Evolutionary conservation across 805 yeast genomes (phyloP).

Genomic region (Cyberlindnera veronae): DNA sequence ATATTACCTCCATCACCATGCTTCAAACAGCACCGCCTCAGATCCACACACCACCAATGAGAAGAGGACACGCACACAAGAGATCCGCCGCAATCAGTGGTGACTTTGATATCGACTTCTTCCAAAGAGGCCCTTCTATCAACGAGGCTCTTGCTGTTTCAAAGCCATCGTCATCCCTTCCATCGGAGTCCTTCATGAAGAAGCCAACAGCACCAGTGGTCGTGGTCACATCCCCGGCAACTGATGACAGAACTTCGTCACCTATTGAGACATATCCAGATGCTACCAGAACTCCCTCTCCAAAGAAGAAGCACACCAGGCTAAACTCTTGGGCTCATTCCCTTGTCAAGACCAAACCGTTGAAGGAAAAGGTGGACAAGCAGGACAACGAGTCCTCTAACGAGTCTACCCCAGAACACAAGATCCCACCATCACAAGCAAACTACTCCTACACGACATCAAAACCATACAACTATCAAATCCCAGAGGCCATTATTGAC

Average conservation of each 20-base stretch:
- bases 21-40: slow-evolving; percentile 20
- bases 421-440: slow-evolving; percentile 9
- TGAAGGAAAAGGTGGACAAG: slow-evolving; percentile 8
- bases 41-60: slow-evolving; percentile 26
- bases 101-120: slow-evolving; percentile 55
- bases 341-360: slow-evolving; percentile 21
- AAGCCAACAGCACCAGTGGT: slow-evolving; percentile 12
- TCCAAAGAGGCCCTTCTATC: slow-evolving; percentile 22
- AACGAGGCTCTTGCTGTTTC: slow-evolving; percentile 13
- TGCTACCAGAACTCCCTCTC: slow-evolving; percentile 22
- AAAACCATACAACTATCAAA: slow-evolving; percentile 27
- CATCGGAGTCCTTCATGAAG: slow-evolving; percentile 7
- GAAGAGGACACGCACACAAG: slow-evolving; percentile 70
- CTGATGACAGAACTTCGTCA: not conserved
- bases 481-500: slow-evolving; percentile 56
- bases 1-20: slow-evolving; percentile 8
- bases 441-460: slow-evolving; percentile 12
- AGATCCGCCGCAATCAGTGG: slow-evolving; percentile 88
- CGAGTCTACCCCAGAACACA: slow-evolving; percentile 27
- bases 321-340: slow-evolving; percentile 39
- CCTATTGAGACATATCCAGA: slow-evolving; percentile 4
- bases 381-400: slow-evolving; percentile 15
- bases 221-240: slow-evolving; percentile 16
- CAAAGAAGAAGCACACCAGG: slow-evolving; percentile 30
- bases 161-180: slow-evolving; percentile 10